phyloP scores from a whole-genome alignment of 495 filamentous ascomycete genomes.

The Melanomma pulvis-pyrius region DNA sequence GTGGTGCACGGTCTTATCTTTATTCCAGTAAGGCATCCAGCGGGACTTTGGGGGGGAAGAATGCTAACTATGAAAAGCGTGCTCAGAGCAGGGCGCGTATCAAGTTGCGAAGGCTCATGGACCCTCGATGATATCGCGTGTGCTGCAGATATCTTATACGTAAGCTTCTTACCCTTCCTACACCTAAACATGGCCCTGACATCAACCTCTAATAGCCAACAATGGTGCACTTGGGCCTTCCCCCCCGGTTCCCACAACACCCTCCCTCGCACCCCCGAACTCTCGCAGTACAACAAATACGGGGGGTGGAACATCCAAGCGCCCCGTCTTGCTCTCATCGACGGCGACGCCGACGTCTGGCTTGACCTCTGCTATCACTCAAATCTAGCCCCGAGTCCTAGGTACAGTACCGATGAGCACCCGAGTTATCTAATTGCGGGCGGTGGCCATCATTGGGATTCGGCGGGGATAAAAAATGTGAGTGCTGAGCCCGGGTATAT shows the following conservation, averaged over 20 bases:
- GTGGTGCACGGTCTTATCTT: constrained; percentile 48
- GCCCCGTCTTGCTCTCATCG: constrained; percentile 54
- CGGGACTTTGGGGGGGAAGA: not conserved
- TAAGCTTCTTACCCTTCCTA: not conserved
- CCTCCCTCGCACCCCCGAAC: constrained; percentile 49
- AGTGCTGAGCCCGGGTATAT: constrained; percentile 55
- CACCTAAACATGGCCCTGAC: not conserved
- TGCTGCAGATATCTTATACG: constrained; percentile 52
- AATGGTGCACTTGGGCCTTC: constrained; percentile 58
- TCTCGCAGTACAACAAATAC: constrained; percentile 47
- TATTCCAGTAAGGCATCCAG: constrained; percentile 39
- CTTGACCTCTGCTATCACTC: constrained; percentile 54
- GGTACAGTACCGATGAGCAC: constrained; percentile 43
- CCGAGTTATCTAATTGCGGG: constrained; percentile 52
- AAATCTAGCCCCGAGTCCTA: constrained; percentile 42
- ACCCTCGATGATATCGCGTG: constrained; percentile 49
- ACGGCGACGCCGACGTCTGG: constrained; percentile 53
- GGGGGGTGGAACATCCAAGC: constrained; percentile 51
- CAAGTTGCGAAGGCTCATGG: constrained; percentile 50
- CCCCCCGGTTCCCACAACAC: constrained; percentile 48
- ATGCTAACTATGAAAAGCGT: constrained; percentile 41
- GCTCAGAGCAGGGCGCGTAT: constrained; percentile 54
- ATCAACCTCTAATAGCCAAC: constrained; percentile 37
- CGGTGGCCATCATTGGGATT: constrained; percentile 57
- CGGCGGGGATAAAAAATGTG: constrained; percentile 51